Evolutionary conservation across 208 protist genomes (phyloP).

Genomic region (Leishmania guyanensis): DNA sequence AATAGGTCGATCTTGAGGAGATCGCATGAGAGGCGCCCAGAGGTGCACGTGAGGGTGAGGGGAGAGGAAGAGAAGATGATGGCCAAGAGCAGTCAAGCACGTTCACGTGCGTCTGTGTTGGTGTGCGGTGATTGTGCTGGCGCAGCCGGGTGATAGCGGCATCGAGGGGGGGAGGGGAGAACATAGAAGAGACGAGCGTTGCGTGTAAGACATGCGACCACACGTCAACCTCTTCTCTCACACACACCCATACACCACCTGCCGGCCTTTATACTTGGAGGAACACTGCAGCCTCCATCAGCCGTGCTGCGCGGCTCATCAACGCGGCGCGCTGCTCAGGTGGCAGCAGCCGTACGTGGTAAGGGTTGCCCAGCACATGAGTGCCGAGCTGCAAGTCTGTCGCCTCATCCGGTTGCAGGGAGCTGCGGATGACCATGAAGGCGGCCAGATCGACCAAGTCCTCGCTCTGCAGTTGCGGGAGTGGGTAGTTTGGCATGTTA

Average conservation of each 20-base stretch:
- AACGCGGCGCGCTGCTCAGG: slow-evolving; percentile 10
- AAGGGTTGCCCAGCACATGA: slow-evolving; percentile 31
- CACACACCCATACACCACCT: background rate
- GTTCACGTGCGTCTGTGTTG: background rate
- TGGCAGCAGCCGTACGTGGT: slow-evolving; percentile 10
- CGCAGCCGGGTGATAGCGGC: background rate
- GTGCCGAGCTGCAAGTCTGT: slow-evolving; percentile 32
- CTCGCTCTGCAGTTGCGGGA: slow-evolving; percentile 31
- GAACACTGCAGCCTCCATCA: slow-evolving; percentile 51
- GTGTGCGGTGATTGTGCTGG: background rate
- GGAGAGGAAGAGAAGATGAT: background rate
- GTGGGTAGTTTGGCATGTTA: slow-evolving; percentile 43
- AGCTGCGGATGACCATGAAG: slow-evolving; percentile 49
- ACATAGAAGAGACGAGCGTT: background rate
- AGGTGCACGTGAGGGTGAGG: background rate
- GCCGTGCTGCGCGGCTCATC: slow-evolving; percentile 27
- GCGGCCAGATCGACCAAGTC: slow-evolving; percentile 39
- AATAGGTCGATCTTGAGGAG: background rate
- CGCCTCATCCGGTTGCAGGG: slow-evolving; percentile 33
- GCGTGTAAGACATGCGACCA: background rate
- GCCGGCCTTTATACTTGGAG: slow-evolving; percentile 35
- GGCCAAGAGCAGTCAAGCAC: background rate
- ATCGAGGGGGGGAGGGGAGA: background rate
- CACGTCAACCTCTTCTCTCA: background rate
- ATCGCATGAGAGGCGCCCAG: background rate